Evolutionary conservation across 371 early-diverging fungal genomes (phyloP).

Genomic region (Mortierella sp.): DNA sequence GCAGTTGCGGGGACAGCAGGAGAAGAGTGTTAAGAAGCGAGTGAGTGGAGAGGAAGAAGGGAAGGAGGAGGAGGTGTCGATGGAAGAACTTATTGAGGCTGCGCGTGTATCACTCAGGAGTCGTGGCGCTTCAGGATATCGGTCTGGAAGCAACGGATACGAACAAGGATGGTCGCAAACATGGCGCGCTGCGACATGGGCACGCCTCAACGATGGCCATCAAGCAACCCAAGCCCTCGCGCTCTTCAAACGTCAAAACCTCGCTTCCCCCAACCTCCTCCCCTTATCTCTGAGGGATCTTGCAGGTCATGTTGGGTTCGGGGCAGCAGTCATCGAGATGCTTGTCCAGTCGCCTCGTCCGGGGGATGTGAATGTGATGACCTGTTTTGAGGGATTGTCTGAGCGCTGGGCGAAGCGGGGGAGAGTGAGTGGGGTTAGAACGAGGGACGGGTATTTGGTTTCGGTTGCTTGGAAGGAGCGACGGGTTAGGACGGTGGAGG

Average conservation of each 20-base stretch:
- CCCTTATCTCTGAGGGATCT: conserved; percentile 25
- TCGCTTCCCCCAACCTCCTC: conserved; percentile 15
- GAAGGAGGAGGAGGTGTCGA: neutral
- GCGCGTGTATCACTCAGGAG: conserved; percentile 19
- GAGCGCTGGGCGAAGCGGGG: conserved; percentile 32
- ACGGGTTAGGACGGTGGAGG: conserved; percentile 24
- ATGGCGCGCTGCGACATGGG: conserved; percentile 55
- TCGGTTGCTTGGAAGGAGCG: conserved; percentile 29
- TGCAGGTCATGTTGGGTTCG: conserved; percentile 39
- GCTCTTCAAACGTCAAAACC: conserved; percentile 27
- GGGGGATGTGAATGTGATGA: conserved; percentile 23
- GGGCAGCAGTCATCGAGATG: conserved; percentile 52
- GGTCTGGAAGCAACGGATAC: conserved; percentile 2
- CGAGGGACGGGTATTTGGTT: conserved; percentile 44
- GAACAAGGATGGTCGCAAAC: conserved; percentile 44
- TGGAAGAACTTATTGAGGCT: conserved; percentile 29
- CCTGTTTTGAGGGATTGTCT: conserved; percentile 17
- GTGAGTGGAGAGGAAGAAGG: neutral
- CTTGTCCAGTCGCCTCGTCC: conserved; percentile 31
- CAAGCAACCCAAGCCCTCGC: conserved; percentile 22
- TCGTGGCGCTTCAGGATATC: conserved; percentile 18
- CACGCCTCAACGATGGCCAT: conserved; percentile 28
- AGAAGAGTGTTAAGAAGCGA: neutral
- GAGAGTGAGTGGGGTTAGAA: conserved; percentile 29
- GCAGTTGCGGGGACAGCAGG: neutral